Conservation (phyloP, 352 stramenopile species). For the Globisporangium carolinianum region DNA sequence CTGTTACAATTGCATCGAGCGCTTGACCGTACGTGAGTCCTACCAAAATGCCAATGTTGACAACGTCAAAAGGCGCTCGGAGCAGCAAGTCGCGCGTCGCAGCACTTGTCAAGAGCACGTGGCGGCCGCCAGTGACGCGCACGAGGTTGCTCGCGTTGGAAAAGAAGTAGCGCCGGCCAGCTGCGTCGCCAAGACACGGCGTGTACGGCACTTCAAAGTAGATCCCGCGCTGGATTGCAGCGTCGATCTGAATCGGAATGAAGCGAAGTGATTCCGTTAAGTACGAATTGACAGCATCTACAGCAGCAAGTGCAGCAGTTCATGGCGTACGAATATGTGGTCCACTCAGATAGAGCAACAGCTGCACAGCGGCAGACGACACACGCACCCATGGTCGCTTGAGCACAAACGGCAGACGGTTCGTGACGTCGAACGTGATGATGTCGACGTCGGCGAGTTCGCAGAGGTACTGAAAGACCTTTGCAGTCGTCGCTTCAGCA, state of each 20-base stretch:
- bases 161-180: constrained; percentile 79
- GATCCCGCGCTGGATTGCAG: constrained; percentile 61
- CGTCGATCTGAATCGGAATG: constrained; percentile 35
- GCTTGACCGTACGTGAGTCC: constrained; percentile 67
- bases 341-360: too few species aligned
- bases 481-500: constrained; percentile 45
- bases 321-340: too few species aligned
- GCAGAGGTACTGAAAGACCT: constrained; percentile 82
- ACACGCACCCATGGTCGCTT: constrained; percentile 61
- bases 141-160: constrained; percentile 79
- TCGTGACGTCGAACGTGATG: constrained; percentile 78
- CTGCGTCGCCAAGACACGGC: constrained; percentile 66
- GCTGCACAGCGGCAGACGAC: too few species aligned
- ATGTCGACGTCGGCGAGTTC: constrained; percentile 74
- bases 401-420: constrained; percentile 71
- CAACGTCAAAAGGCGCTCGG: constrained; percentile 73
- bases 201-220: constrained; percentile 82
- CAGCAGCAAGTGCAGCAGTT: background rate
- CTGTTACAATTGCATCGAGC: constrained; percentile 56
- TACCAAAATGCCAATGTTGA: constrained; percentile 71
- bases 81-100: constrained; percentile 69
- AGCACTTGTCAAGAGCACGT: constrained; percentile 70
- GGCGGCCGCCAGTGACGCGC: constrained; percentile 53
- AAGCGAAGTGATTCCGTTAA: background rate
- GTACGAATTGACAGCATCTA: background rate